Base-by-base conservation (phyloP, 306 rosid genomes). In the Ochetophila trinervis region DNA sequence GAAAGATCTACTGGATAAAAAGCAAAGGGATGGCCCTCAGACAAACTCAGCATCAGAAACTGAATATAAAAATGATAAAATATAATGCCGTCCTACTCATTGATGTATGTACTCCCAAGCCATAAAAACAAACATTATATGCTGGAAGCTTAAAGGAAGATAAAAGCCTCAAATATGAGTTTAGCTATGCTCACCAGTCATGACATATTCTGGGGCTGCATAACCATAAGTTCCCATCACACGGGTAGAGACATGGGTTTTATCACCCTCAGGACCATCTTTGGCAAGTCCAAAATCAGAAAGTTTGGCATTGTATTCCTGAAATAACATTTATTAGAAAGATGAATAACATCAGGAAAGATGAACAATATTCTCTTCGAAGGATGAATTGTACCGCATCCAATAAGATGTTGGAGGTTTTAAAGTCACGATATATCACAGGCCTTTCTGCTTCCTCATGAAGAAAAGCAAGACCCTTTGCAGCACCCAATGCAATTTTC, bases 181-280 rank as follows among this genome's bases (percentile, higher is more conserved):
- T 50, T 45, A 59, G 64, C 45, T 45, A 44, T 60, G 53, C 82
- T 75, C 65, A 92, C 98, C 98, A 3, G 98, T 92, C 98, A 92
- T 92, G 60, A 92, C 98, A 73, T 92, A 92, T 79, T 92, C 98
- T 19, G 98, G 98, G 48, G 98, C 98, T 36, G 98, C 98, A 23
- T 92, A 92, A 62, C 98, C 98, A 63, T 92, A 92, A 22, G 98
- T 92, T 82, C 98, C 98, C 98, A 92, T 92, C 68, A 92, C 98
- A 30, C 98, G 92, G 42, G 98, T 92, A 22, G 98, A 92, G 57
- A 92, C 98, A 34, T 92, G 98, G 61, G 98, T 92, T 79, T 92
- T 92, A 65, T 92, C 98, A 68, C 96, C 98, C 72, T 87, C 98
- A 0, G 98, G 98, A 61, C 98, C 98, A 74, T 92, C 98, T 85